Base-by-base conservation (phyloP, 176 grass and related monocot genomes). In the Oryza meyeriana region DNA sequence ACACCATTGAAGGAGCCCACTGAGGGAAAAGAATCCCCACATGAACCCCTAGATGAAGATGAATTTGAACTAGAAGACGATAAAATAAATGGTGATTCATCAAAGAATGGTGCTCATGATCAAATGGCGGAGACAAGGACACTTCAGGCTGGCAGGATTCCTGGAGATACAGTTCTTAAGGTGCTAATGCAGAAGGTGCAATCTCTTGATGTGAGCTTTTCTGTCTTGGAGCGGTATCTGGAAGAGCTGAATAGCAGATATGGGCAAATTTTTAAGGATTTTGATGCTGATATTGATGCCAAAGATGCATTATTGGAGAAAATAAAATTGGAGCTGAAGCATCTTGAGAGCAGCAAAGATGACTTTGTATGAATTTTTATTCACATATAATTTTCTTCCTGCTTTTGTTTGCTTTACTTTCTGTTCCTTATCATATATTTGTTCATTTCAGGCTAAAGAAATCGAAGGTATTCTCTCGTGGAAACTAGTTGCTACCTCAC, bases 131-230 rank as follows among this genome's bases (percentile, higher is more conserved):
- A 96, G 48, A 66, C 68, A 79, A 92, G 84, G 84, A 44, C 84
- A 71, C 22, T 88, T 72, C 97, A 99, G 77, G 61, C 92, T 81
- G 89, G 91, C 80, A 94, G 97, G 84, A 94, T 99, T 79, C 85
- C 93, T 71, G 97, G 97, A 72, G 97, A 99, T 76, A 87, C 93
- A 38, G 91, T 93, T 77, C 87, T 99, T 76, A 99, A 99, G 85
- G 81, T 99, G 47, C 74, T 99, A 83, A 92, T 99, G 93, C 89
- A 94, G 77, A 99, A 99, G 74, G 91, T 99, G 64, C 97, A 99
- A 27, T 89, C 91, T 65, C 93, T 99, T 90, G 97, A 99, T 94
- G 71, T 92, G 67, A 99, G 89, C 59, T 99, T 99, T 75, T 94
- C 97, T 83, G 89, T 99, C 77, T 83, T 99, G 85, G 93, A 99